Percentiles rank a stretch among this genome's conserved stretches.
phyloP scores from a whole-genome alignment of 441 rosid species.

The Kokia cookei region DNA sequence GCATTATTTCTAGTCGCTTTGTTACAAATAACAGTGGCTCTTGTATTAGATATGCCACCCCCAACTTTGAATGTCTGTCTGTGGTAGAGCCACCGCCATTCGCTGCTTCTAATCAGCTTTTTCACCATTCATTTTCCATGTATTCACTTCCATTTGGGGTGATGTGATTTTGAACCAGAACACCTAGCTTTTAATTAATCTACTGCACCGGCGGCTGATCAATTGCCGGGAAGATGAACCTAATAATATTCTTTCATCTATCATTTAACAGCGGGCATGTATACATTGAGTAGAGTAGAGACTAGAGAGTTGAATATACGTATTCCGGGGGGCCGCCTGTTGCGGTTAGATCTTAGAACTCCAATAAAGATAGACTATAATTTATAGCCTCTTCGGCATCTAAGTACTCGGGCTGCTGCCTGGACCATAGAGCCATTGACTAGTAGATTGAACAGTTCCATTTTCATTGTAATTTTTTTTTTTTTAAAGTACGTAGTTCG shows the following conservation, averaged over 20 bases:
- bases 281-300: no score
- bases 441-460: no score
- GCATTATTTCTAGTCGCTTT: slow-evolving; percentile 10
- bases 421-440: not conserved
- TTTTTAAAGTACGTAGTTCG: not conserved
- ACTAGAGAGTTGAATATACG: not conserved
- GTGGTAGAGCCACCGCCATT: not conserved
- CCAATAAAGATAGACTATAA: slow-evolving; percentile 23
- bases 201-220: not conserved
- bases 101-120: not conserved
- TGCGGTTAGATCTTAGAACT: slow-evolving; percentile 11
- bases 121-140: not conserved
- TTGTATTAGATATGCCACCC: slow-evolving; percentile 3
- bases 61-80: slow-evolving; percentile 7
- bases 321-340: not conserved
- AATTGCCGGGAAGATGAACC: not conserved
- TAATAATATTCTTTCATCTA: not conserved
- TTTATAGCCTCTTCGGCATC: slow-evolving; percentile 12
- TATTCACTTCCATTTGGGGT: not conserved
- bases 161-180: not conserved
- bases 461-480: no score
- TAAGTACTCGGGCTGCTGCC: slow-evolving; percentile 1
- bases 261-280: no score
- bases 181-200: not conserved
- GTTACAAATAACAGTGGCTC: slow-evolving; percentile 17